Conservation (phyloP, 2,329 filamentous ascomycete genomes). For the Aspergillus fumigatus region DNA sequence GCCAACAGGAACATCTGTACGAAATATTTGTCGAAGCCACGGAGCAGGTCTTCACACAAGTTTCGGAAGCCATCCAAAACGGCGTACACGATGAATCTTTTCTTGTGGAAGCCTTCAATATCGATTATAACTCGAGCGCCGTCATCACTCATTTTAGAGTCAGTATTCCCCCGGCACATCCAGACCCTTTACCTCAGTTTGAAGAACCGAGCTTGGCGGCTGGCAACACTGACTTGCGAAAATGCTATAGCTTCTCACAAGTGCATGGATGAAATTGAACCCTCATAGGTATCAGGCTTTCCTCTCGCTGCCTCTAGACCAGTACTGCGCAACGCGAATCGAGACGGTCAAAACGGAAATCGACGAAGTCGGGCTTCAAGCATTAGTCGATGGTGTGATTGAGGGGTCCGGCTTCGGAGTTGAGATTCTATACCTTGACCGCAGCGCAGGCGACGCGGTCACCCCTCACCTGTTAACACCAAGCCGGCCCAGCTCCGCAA, state of each 20-base stretch:
- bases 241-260: conserved; percentile 64
- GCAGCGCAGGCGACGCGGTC: conserved; percentile 71
- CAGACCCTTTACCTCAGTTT: background rate
- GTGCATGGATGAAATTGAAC: conserved; percentile 77
- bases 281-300: conserved; percentile 67
- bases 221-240: conserved; percentile 12
- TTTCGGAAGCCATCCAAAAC: conserved; percentile 54
- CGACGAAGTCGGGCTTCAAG: conserved; percentile 78
- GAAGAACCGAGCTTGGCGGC: conserved; percentile 9
- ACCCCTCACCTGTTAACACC: conserved; percentile 47
- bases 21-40: conserved; percentile 82
- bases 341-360: conserved; percentile 78
- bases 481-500: conserved; percentile 47
- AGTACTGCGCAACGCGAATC: conserved; percentile 67
- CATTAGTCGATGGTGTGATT: conserved; percentile 73
- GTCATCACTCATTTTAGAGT: conserved; percentile 81
- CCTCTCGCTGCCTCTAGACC: conserved; percentile 59
- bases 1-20: conserved; percentile 64
- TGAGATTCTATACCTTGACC: conserved; percentile 87
- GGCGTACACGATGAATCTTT: conserved; percentile 55
- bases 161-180: conserved; percentile 16
- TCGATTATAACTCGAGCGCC: conserved; percentile 59
- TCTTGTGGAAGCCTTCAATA: conserved; percentile 69
- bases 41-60: conserved; percentile 60
- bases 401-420: conserved; percentile 73